These are phyloP conservation scores for Gossypium davidsonii DNA, from an alignment of 441 rosid species.

Conservation along the genomic window DNA sequence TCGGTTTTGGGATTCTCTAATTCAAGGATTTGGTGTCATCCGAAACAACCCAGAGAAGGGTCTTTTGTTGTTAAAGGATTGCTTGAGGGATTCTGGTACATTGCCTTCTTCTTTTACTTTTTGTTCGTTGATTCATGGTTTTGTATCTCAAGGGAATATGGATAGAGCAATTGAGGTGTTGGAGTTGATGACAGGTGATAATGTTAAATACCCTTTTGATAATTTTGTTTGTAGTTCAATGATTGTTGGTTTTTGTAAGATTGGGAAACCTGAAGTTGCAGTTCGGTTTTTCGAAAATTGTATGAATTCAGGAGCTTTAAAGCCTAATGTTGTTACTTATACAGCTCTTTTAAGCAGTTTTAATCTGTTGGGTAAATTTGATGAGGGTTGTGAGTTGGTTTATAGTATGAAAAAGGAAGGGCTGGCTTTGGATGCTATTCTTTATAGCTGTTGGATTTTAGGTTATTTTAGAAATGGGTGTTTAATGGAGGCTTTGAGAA, in stretches of 20 bases:
- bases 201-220: constrained; percentile 43
- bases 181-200: constrained; percentile 51
- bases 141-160: constrained; percentile 46
- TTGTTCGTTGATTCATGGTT: constrained; percentile 42
- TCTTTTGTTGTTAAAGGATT: constrained; percentile 34
- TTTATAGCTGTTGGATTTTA: constrained; percentile 63
- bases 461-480: constrained; percentile 40
- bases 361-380: constrained; percentile 48
- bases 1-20: constrained; percentile 41
- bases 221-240: constrained; percentile 68
- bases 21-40: constrained; percentile 39
- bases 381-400: constrained; percentile 45
- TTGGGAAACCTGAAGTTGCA: constrained; percentile 65
- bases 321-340: constrained; percentile 55
- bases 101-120: constrained; percentile 56
- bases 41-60: constrained; percentile 41
- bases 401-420: constrained; percentile 43
- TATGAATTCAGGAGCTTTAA: constrained; percentile 39
- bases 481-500: constrained; percentile 41
- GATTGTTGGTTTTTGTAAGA: constrained; percentile 56
- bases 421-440: constrained; percentile 51
- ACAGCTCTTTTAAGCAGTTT: constrained; percentile 52
- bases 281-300: constrained; percentile 48
- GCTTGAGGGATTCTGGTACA: constrained; percentile 38
- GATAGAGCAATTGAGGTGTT: constrained; percentile 50